phyloP scores from a whole-genome alignment of 352 stramenopile species.

The Pythium scleroteichum region DNA sequence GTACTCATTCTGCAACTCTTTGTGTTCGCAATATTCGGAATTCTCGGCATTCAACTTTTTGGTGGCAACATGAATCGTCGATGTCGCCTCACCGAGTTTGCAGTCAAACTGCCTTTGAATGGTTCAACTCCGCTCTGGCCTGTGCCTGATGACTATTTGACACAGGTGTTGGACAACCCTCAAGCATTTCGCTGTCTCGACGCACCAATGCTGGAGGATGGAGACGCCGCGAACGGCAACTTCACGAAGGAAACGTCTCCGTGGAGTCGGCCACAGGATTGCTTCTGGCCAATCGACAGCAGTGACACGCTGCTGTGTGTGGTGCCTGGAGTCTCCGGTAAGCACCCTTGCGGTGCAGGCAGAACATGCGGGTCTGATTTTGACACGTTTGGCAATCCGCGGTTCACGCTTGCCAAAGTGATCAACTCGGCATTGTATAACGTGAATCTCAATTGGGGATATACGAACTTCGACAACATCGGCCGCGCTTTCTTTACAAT shows the following conservation, averaged over 20 bases:
- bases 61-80: slow-evolving; percentile 74
- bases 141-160: slow-evolving; percentile 46
- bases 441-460: slow-evolving; percentile 81
- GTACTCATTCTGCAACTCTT: slow-evolving; percentile 91
- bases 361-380: slow-evolving; percentile 70
- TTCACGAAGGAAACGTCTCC: slow-evolving; percentile 74
- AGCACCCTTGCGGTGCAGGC: slow-evolving; percentile 43
- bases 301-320: slow-evolving; percentile 78
- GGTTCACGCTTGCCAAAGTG: slow-evolving; percentile 49
- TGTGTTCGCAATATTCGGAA: slow-evolving; percentile 91
- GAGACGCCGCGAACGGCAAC: slow-evolving; percentile 30
- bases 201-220: slow-evolving; percentile 47
- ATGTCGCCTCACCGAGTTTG: slow-evolving; percentile 78
- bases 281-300: slow-evolving; percentile 92
- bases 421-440: slow-evolving; percentile 63
- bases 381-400: slow-evolving; percentile 64
- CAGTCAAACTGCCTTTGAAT: slow-evolving; percentile 55
- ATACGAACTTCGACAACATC: slow-evolving; percentile 94
- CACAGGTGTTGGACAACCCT: slow-evolving; percentile 39
- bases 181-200: slow-evolving; percentile 41
- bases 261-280: slow-evolving; percentile 70
- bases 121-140: slow-evolving; percentile 44
- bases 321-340: slow-evolving; percentile 37
- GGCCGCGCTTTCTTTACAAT: slow-evolving; percentile 89
- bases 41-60: slow-evolving; percentile 90